Evolutionary conservation across 768 basidiomycete species (phyloP).

Genomic region (Mycena vitilis): DNA sequence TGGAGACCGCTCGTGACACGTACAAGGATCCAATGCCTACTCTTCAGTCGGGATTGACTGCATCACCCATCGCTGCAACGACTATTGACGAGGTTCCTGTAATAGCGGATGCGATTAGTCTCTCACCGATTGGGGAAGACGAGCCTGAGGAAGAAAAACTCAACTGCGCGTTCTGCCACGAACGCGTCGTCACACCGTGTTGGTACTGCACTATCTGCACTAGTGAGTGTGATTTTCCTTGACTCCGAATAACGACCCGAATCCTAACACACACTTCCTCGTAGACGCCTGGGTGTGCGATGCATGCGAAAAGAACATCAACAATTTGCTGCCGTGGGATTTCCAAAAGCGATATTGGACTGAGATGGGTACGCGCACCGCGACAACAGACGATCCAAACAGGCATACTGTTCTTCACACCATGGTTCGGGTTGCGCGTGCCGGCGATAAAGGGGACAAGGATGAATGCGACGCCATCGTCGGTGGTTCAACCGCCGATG

Average conservation of each 20-base stretch:
- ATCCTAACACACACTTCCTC: background rate
- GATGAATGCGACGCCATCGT: background rate
- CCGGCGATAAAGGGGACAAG: background rate
- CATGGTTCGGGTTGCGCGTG: conserved; percentile 8
- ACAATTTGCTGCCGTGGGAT: conserved; percentile 21
- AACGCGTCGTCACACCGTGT: conserved; percentile 3
- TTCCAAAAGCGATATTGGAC: conserved; percentile 15
- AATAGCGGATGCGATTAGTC: background rate
- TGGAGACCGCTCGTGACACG: background rate
- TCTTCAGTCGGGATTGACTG: background rate
- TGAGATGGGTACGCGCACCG: background rate
- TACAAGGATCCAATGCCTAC: conserved; percentile 1
- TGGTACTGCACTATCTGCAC: conserved; percentile 22
- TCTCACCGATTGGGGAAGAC: background rate
- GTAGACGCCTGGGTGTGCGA: conserved; percentile 23
- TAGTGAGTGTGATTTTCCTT: background rate
- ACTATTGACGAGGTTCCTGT: background rate
- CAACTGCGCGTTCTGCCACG: conserved; percentile 1
- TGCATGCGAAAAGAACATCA: conserved; percentile 14
- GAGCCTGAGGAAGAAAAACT: too few relatives aligned
- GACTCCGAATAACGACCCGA: background rate
- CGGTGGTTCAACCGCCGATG: background rate
- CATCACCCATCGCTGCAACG: background rate
- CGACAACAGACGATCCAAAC: background rate
- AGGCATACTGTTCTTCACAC: conserved; percentile 14